Conservation (phyloP, 2,329 filamentous ascomycete genomes). For the Monosporascus sp. region DNA sequence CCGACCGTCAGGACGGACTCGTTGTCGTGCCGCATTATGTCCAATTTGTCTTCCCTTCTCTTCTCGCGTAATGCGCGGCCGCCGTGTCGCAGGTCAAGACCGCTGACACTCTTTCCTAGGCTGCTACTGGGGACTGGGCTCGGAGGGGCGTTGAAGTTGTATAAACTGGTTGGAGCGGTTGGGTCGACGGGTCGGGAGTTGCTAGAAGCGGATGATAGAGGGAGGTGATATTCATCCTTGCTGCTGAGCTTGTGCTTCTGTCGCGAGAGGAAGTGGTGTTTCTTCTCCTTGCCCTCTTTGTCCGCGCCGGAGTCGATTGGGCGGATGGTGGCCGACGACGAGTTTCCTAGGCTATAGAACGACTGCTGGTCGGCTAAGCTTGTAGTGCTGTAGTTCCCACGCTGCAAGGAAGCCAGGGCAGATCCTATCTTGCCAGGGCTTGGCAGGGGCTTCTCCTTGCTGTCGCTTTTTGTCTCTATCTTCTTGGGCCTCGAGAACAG, state of each 20-base stretch:
- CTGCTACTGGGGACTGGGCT: constrained; percentile 62
- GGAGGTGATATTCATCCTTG: constrained; percentile 68
- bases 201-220: constrained; percentile 69
- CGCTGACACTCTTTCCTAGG: constrained; percentile 80
- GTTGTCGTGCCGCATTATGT: constrained; percentile 44
- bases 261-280: constrained; percentile 73
- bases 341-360: constrained; percentile 70
- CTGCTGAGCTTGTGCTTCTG: constrained; percentile 72
- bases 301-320: constrained; percentile 46
- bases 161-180: constrained; percentile 67
- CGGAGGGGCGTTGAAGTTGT: constrained; percentile 71
- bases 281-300: constrained; percentile 52
- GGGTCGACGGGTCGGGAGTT: constrained; percentile 74
- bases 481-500: constrained; percentile 74
- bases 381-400: constrained; percentile 65
- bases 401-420: constrained; percentile 60
- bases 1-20: constrained; percentile 39
- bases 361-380: constrained; percentile 64
- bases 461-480: constrained; percentile 64
- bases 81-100: constrained; percentile 72
- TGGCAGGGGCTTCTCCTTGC: constrained; percentile 61
- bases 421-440: constrained; percentile 69
- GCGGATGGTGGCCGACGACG: constrained; percentile 71
- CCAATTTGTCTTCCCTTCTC: constrained; percentile 63
- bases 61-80: constrained; percentile 75